These are phyloP conservation scores for Collybia nuda DNA, from an alignment of 768 basidiomycete species.

Conservation along the genomic window DNA sequence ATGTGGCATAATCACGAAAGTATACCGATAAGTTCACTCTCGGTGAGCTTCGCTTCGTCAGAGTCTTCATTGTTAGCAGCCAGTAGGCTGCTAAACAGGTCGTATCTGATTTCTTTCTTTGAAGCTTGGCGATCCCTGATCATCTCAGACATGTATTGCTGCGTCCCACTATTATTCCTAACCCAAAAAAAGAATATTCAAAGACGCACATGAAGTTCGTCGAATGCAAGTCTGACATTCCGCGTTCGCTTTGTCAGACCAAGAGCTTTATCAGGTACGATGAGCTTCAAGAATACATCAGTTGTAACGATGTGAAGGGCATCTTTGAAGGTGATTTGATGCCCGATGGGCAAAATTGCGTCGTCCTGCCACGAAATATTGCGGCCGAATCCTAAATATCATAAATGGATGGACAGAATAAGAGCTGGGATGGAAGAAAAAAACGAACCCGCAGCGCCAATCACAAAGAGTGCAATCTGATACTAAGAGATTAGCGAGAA, in stretches of 20 bases:
- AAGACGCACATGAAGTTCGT: conserved; percentile 39
- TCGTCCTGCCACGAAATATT: background rate
- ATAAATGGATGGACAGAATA: background rate
- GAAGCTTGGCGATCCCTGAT: conserved; percentile 39
- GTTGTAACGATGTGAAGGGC: conserved; percentile 43
- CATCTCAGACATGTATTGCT: conserved; percentile 55
- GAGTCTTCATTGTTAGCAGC: conserved; percentile 44
- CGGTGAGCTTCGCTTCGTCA: conserved; percentile 33
- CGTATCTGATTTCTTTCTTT: conserved; percentile 39
- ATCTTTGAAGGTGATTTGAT: conserved; percentile 10
- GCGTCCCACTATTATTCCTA: background rate
- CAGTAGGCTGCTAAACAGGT: conserved; percentile 53
- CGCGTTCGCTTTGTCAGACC: conserved; percentile 31
- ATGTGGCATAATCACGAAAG: background rate
- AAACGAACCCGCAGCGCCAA: conserved; percentile 48
- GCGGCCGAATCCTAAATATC: background rate
- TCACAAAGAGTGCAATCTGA: conserved; percentile 56
- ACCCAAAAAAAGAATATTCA: background rate
- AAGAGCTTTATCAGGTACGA: conserved; percentile 39
- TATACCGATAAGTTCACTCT: conserved; percentile 41
- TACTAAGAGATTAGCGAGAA: conserved; percentile 7
- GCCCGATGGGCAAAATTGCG: background rate
- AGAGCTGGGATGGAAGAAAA: background rate
- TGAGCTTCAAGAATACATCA: conserved; percentile 33
- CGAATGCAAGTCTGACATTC: conserved; percentile 33